These are phyloP conservation scores for Eucalyptus albens DNA, from an alignment of 345 rosid species.

Conservation along the genomic window DNA sequence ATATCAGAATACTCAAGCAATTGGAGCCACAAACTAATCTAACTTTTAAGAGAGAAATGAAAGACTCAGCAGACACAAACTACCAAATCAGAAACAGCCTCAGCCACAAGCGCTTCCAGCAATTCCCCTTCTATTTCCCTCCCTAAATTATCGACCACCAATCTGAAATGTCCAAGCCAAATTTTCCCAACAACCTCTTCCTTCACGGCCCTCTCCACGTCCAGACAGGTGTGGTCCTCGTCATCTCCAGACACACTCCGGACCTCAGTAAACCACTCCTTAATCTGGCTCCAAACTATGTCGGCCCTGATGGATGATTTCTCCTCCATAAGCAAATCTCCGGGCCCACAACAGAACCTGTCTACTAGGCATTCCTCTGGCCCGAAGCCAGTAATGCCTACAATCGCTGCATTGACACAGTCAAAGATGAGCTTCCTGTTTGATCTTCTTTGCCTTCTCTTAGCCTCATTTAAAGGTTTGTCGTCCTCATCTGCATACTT, in stretches of 20 bases:
- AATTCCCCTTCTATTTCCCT: slow-evolving; percentile 46
- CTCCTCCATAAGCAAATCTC: background rate
- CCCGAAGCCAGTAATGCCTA: slow-evolving; percentile 23
- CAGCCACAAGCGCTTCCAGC: slow-evolving; percentile 69
- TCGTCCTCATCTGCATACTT: slow-evolving; percentile 23
- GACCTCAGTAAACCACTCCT: slow-evolving; percentile 40
- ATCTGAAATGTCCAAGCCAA: slow-evolving; percentile 39
- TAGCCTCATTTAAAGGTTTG: slow-evolving; percentile 47
- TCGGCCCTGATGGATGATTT: slow-evolving; percentile 26
- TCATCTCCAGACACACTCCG: slow-evolving; percentile 10
- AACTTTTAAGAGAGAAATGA: background rate
- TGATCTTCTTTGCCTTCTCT: slow-evolving; percentile 49
- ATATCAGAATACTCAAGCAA: background rate
- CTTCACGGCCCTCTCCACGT: slow-evolving; percentile 44
- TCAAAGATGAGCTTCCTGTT: slow-evolving; percentile 60
- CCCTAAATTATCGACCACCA: slow-evolving; percentile 37
- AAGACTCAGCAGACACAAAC: background rate
- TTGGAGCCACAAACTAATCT: background rate
- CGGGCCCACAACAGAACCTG: background rate
- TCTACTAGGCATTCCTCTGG: slow-evolving; percentile 8
- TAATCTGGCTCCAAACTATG: slow-evolving; percentile 45
- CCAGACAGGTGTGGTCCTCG: slow-evolving; percentile 41
- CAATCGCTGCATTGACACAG: slow-evolving; percentile 57
- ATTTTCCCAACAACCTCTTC: slow-evolving; percentile 57
- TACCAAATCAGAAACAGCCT: slow-evolving; percentile 47